Evolutionary conservation across 1,139 yeast genomes (phyloP).

Genomic region (Yamadazyma epiphylla): DNA sequence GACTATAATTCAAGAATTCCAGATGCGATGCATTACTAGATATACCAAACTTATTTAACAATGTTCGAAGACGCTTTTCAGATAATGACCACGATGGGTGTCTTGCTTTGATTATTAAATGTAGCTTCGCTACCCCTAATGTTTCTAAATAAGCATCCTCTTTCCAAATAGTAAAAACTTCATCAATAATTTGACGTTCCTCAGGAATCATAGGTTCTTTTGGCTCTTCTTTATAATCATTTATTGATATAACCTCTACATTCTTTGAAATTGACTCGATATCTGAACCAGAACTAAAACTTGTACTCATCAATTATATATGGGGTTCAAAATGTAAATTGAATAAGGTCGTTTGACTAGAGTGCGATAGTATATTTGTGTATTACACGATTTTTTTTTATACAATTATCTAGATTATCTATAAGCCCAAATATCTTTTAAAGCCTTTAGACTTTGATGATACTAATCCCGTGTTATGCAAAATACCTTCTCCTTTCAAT

Average conservation of each 20-base stretch:
- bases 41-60: slow-evolving; percentile 55
- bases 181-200: slow-evolving; percentile 61
- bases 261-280: slow-evolving; percentile 8
- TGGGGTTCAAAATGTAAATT: no score
- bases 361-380: no score
- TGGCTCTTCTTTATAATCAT: slow-evolving; percentile 23
- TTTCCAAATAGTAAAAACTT: slow-evolving; percentile 63
- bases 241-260: slow-evolving; percentile 29
- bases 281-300: background rate
- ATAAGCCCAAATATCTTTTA: slow-evolving; percentile 7
- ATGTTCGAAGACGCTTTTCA: slow-evolving; percentile 51
- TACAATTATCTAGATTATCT: no score
- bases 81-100: slow-evolving; percentile 63
- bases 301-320: no score
- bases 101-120: slow-evolving; percentile 43
- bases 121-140: slow-evolving; percentile 53
- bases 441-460: slow-evolving; percentile 10
- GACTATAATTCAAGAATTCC: slow-evolving; percentile 28
- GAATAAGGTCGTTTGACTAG: no score
- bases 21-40: slow-evolving; percentile 25
- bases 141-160: slow-evolving; percentile 62
- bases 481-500: slow-evolving; percentile 34
- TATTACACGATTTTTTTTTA: no score
- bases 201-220: slow-evolving; percentile 47
- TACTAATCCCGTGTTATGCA: slow-evolving; percentile 40